Evolutionary conservation across 352 stramenopile species (phyloP).

Genomic region (Paralagenidium karlingii): DNA sequence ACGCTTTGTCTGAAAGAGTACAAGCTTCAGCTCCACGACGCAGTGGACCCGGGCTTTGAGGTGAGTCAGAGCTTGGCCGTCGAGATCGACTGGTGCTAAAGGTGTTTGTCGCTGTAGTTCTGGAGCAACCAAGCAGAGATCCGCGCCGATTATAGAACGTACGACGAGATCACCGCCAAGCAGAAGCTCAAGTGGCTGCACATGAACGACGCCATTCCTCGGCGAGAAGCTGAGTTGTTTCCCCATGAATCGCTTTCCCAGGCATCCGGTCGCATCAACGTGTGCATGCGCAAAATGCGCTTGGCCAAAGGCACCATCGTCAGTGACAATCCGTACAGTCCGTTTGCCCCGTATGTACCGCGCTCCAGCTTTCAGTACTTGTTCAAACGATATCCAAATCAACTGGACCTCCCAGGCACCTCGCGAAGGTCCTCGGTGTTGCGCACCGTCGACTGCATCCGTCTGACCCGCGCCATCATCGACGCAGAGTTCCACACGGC

Average conservation of each 20-base stretch:
- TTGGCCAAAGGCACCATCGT: slow-evolving; percentile 8
- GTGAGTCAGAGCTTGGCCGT: too few relatives aligned
- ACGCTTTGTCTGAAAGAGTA: slow-evolving; percentile 33
- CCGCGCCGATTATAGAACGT: slow-evolving; percentile 22
- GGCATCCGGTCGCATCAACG: slow-evolving; percentile 37
- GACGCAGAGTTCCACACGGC: slow-evolving; percentile 32
- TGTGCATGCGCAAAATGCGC: slow-evolving; percentile 20
- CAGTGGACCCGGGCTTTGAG: slow-evolving; percentile 30
- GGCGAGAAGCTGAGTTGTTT: slow-evolving; percentile 27
- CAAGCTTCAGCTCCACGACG: slow-evolving; percentile 37
- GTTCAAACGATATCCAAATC: slow-evolving; percentile 44
- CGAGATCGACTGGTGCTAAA: background rate
- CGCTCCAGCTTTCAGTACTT: slow-evolving; percentile 41
- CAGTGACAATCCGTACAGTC: slow-evolving; percentile 11
- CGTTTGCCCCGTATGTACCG: slow-evolving; percentile 28
- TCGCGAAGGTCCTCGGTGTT: slow-evolving; percentile 34
- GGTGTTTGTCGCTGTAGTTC: too few relatives aligned
- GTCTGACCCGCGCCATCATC: slow-evolving; percentile 26
- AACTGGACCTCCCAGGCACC: slow-evolving; percentile 22
- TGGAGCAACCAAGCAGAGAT: slow-evolving; percentile 33
- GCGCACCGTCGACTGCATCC: slow-evolving; percentile 44
- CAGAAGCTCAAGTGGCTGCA: slow-evolving; percentile 38
- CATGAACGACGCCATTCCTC: slow-evolving; percentile 13
- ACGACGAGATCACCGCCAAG: slow-evolving; percentile 30
- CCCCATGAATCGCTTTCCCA: slow-evolving; percentile 19